Evolutionary conservation across 305 asterid species (phyloP).

Genomic region (Nicotiana rustica): DNA sequence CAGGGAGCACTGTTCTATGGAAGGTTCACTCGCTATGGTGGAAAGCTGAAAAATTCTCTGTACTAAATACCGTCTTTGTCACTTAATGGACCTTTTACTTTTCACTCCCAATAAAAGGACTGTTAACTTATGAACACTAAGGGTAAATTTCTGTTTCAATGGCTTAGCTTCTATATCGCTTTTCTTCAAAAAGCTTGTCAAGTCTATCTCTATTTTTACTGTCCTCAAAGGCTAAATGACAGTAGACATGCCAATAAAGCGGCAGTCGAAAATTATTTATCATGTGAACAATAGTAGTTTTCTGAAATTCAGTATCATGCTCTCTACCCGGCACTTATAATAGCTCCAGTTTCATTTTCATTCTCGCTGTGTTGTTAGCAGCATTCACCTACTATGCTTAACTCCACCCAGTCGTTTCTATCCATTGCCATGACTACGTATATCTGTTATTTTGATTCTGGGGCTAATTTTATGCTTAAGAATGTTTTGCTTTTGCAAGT

Average conservation of each 20-base stretch:
- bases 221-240: background rate
- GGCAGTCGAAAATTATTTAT: background rate
- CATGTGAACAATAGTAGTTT: background rate
- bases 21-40: background rate
- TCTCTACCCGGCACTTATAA: background rate
- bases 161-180: background rate
- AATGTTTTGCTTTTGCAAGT: background rate
- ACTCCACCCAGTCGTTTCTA: background rate
- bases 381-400: background rate
- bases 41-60: background rate
- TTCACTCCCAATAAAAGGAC: background rate
- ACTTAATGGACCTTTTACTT: background rate
- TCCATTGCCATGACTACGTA: background rate
- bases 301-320: background rate
- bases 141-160: background rate
- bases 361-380: background rate
- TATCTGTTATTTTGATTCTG: slow-evolving; percentile 1
- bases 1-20: background rate
- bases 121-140: background rate
- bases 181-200: background rate
- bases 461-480: background rate
- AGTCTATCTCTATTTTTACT: background rate
- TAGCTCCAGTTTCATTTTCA: background rate
- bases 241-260: background rate
- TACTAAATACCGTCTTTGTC: background rate